Percentiles rank a stretch among this genome's conserved stretches.
phyloP scores from a whole-genome alignment of 2,329 filamentous ascomycete species.

The Verticillium alfalfae region DNA sequence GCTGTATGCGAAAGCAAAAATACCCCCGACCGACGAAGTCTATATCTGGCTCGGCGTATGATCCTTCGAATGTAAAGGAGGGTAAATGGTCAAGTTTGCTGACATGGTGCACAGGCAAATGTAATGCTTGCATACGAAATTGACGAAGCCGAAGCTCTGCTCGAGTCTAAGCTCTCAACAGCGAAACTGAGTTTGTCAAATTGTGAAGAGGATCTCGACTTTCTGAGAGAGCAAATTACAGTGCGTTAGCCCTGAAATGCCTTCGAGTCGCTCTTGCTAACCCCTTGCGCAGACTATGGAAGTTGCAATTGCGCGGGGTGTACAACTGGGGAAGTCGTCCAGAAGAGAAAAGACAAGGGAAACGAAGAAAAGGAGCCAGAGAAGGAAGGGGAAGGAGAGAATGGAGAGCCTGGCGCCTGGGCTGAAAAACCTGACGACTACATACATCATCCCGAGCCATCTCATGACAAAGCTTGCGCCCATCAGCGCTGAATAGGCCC shows the following conservation, averaged over 20 bases:
- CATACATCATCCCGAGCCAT: neutral
- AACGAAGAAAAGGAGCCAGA: constrained; percentile 48
- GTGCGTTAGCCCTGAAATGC: constrained; percentile 41
- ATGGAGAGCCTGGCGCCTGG: constrained; percentile 27
- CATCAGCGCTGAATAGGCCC: neutral
- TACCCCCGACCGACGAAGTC: constrained; percentile 82
- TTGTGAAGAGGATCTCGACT: constrained; percentile 94
- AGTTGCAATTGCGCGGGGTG: constrained; percentile 90
- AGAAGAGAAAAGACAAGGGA: constrained; percentile 84
- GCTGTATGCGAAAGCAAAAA: constrained; percentile 79
- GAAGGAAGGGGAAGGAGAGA: constrained; percentile 31
- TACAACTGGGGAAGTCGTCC: constrained; percentile 99
- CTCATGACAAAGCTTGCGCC: neutral
- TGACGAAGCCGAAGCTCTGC: constrained; percentile 74
- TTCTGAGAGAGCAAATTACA: constrained; percentile 92
- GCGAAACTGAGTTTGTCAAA: constrained; percentile 78
- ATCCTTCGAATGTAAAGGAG: too few species aligned
- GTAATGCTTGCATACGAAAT: constrained; percentile 96
- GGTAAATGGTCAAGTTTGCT: too few species aligned
- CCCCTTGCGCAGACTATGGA: constrained; percentile 71
- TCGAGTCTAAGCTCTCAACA: constrained; percentile 70
- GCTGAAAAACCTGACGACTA: constrained; percentile 7
- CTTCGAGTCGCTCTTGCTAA: neutral
- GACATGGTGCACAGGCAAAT: constrained; percentile 60
- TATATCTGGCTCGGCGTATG: constrained; percentile 92